Evolutionary conservation across 345 rosid genomes (phyloP).

Genomic region (Pistacia atlantica): DNA sequence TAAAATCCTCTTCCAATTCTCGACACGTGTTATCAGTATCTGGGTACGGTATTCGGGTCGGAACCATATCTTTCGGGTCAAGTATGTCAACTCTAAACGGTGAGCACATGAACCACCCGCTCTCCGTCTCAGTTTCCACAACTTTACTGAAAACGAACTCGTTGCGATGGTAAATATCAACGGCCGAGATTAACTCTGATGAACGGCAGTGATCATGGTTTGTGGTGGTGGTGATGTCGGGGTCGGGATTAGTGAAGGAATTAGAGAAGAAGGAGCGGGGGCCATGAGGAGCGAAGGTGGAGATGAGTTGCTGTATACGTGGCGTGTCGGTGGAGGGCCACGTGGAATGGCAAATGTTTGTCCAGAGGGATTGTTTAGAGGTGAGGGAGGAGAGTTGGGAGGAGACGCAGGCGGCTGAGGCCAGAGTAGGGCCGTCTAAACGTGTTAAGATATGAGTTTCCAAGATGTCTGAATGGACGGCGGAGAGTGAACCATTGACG

Average conservation of each 20-base stretch:
- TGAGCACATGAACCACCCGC: slow-evolving; percentile 67
- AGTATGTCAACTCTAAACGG: slow-evolving; percentile 76
- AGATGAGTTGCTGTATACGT: slow-evolving; percentile 35
- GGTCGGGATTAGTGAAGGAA: slow-evolving; percentile 41
- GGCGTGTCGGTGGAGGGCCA: slow-evolving; percentile 76
- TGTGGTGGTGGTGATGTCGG: not conserved
- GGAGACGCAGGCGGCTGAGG: slow-evolving; percentile 60
- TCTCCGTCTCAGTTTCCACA: slow-evolving; percentile 57
- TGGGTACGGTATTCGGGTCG: slow-evolving; percentile 46
- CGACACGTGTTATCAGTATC: slow-evolving; percentile 37
- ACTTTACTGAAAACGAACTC: slow-evolving; percentile 50
- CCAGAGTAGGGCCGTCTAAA: slow-evolving; percentile 69
- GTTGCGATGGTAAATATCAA: slow-evolving; percentile 56
- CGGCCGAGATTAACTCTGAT: slow-evolving; percentile 60
- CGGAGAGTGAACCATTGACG: slow-evolving; percentile 27
- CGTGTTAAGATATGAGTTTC: slow-evolving; percentile 64
- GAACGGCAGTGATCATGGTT: slow-evolving; percentile 17
- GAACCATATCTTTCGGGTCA: slow-evolving; percentile 58
- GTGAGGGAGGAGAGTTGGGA: slow-evolving; percentile 52
- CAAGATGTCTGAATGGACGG: slow-evolving; percentile 59
- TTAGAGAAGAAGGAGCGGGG: slow-evolving; percentile 76
- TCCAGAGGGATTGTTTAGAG: slow-evolving; percentile 48
- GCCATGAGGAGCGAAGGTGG: slow-evolving; percentile 44
- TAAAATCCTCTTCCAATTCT: slow-evolving; percentile 42
- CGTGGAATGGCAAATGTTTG: slow-evolving; percentile 49